Conservation (phyloP, 2,329 filamentous ascomycete species). For the Monosporascus sp. region DNA sequence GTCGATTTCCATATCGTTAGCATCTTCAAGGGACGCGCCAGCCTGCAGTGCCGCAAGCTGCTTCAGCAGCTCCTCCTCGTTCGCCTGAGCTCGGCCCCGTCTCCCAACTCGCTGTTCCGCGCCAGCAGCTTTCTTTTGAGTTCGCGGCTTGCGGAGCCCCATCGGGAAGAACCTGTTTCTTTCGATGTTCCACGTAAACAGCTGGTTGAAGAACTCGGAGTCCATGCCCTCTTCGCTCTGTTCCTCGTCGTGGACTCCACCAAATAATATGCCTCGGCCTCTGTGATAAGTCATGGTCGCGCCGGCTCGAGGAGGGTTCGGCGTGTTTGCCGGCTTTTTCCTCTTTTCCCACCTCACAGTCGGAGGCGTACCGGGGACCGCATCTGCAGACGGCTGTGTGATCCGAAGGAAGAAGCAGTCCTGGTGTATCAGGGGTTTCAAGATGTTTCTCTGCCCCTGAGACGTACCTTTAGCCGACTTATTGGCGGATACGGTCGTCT, state of each 20-base stretch:
- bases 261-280: slow-evolving; percentile 86
- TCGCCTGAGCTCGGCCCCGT: slow-evolving; percentile 75
- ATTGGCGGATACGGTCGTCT: slow-evolving; percentile 56
- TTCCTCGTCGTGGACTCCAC: slow-evolving; percentile 90
- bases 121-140: slow-evolving; percentile 56
- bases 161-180: slow-evolving; percentile 92
- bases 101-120: slow-evolving; percentile 53
- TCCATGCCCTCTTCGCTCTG: slow-evolving; percentile 92
- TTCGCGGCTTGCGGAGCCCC: slow-evolving; percentile 66
- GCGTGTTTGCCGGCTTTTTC: slow-evolving; percentile 87
- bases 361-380: slow-evolving; percentile 60
- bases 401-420: slow-evolving; percentile 92
- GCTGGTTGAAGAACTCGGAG: slow-evolving; percentile 89
- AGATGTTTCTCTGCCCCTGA: slow-evolving; percentile 62
- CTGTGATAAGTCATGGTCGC: slow-evolving; percentile 94
- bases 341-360: slow-evolving; percentile 84
- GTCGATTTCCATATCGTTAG: slow-evolving; percentile 37
- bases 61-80: slow-evolving; percentile 83
- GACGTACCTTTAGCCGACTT: slow-evolving; percentile 61
- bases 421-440: slow-evolving; percentile 86
- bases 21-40: slow-evolving; percentile 58
- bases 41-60: slow-evolving; percentile 83
- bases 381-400: slow-evolving; percentile 63
- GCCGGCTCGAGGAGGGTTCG: slow-evolving; percentile 77
- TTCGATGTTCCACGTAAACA: slow-evolving; percentile 93